Percentiles rank a stretch among this genome's conserved stretches.
phyloP scores from a whole-genome alignment of 345 rosid genomes.

The Geranium rotundifolium region DNA sequence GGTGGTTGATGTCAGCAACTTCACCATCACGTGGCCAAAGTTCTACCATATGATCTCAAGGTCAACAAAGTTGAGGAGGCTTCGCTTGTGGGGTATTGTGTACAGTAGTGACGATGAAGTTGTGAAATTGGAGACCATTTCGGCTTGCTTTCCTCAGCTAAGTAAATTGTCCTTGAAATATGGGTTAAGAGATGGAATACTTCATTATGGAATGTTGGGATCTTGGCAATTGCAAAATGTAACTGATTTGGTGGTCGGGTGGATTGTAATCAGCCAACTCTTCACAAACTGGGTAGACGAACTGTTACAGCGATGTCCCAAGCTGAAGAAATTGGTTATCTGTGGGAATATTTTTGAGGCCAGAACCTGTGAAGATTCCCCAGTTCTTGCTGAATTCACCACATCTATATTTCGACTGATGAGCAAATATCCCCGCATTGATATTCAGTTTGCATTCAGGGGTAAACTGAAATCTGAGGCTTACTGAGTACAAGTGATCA shows the following conservation, averaged over 20 bases:
- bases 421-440: constrained; percentile 64
- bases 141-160: constrained; percentile 51
- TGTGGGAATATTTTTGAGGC: constrained; percentile 60
- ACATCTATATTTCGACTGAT: constrained; percentile 61
- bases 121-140: constrained; percentile 60
- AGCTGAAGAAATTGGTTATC: constrained; percentile 53
- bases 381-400: constrained; percentile 53
- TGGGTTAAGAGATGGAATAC: no score
- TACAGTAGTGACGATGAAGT: constrained; percentile 31
- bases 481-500: no score
- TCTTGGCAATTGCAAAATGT: constrained; percentile 45
- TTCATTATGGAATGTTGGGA: constrained; percentile 41
- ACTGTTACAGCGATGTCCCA: constrained; percentile 54
- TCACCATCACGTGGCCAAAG: constrained; percentile 63
- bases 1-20: constrained; percentile 22
- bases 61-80: constrained; percentile 58
- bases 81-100: constrained; percentile 68
- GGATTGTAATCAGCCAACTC: constrained; percentile 43
- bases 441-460: constrained; percentile 62
- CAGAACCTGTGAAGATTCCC: constrained; percentile 56
- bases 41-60: constrained; percentile 68
- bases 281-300: constrained; percentile 59
- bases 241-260: constrained; percentile 59
- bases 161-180: constrained; percentile 63
- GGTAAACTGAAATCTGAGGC: no score